Base-by-base conservation (phyloP, 2,329 filamentous ascomycete species). In the Pseudogymnoascus pannorum region DNA sequence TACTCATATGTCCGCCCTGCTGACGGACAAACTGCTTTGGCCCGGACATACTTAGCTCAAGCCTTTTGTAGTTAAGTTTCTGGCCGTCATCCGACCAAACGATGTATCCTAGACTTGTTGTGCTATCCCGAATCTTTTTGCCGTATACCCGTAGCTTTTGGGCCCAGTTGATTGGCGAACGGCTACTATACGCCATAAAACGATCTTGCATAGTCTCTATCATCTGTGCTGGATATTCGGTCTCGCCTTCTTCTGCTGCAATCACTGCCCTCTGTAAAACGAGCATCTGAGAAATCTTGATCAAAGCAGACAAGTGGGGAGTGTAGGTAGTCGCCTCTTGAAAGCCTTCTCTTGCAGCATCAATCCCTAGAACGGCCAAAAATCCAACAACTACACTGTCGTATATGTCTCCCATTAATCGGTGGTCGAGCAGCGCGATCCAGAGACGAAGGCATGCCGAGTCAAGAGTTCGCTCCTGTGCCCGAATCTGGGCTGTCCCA, bases 111-210 rank as follows among this genome's bases (percentile, higher is more conserved):
- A 64, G 58, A 4, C 22, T n/a, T 9, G 62, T 64, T 4, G 58
- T 62, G 22, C 12, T 64, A 8, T 64, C 31, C 31, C 22, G 14
- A 38, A 64, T 60, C 57, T 57, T 57, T 54, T 64, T 64, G 2
- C 61, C 54, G 57, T 59, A 63, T 11, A 26, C 22, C 4, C 59
- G 57, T 12, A 64, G 36, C 61, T 64, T 64, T 40, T 36, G 42
- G 12, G 33, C 59, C 61, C 59, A 64, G 54, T 64, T 64, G 11
- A 64, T 63, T 38, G 59, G 63, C 7, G 63, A 64, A 4, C 42
- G 40, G 18, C 22, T 60, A 14, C 54, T 54, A 51, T 63, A 63
- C 7, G 60, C 59, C 24, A 64, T 64, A 61, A 64, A 64, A 29
- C 63, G 61, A 8, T 64, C 63, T 20, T 63, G 59, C 42, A 64